Evolutionary conservation across 164 flowering plant genomes (phyloP), one percentile per base, ranked within the genome.

Genomic region (Dillenia suffruticosa): DNA sequence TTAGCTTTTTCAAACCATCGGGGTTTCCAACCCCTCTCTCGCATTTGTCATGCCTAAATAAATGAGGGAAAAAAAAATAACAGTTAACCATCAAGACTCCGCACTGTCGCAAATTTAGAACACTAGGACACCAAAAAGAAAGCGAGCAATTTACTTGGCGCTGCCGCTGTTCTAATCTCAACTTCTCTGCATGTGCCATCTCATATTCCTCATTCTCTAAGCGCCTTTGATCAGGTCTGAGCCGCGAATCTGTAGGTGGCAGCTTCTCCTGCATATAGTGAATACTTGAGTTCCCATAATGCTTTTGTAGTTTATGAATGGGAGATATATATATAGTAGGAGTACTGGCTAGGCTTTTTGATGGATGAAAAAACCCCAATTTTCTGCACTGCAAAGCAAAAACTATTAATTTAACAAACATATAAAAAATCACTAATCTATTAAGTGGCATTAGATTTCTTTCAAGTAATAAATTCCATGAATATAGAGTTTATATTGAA

Each of bases 201-300:
- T 89, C 96, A 72, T 77, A 86, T 64, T 89, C 90, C 56, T 96
- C 96, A 65, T 92, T 88, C 74, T 89, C 98, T 69, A 90, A 74
- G 76, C 82, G 81, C 68, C 91, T 81, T 65, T 92, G 96, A 68
- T 92, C 98, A 51, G 98, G 96, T 67, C 98, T 83, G 10, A 86
- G 81, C 77, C 98, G 82, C 24, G 98, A 92, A 78, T 92, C 98
- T 13, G 98, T 92, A 12, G 91, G 96, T 1, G 96, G 98, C 69
- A 92, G 76, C 76, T 82, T 84, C 46, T 85, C 96, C 98, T 92
- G 77, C 56, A 72, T 10, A 17, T 43, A 16, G 40, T 5, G 40
- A 32, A 32, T 26, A 1, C 40, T 26, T 26, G 40, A 26, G 40
- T 26, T 2, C 40, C 40, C 40, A 26, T 32, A 32, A 6, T 32